Base-by-base conservation (phyloP, 139 green algal genomes). In the Eudorina sp. region DNA sequence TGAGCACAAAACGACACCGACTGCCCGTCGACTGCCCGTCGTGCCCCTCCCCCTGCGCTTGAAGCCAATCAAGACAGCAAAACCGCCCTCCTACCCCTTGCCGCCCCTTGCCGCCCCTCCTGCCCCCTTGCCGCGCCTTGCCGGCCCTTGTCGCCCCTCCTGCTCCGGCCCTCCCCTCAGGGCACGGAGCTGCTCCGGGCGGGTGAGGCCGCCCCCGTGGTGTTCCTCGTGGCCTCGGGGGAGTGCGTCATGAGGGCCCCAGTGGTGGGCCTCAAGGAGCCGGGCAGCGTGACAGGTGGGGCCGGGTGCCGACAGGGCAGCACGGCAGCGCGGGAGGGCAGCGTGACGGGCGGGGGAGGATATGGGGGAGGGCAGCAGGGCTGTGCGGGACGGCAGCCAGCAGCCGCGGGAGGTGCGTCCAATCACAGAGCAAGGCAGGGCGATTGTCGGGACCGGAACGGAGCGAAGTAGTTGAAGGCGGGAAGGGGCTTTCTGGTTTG, bases 161-260 rank as follows among this genome's bases (percentile, higher is more conserved):
- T 48, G 14, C 72, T 41, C 72, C 23, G 0, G 16, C 55, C n/a
- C 21, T 13, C 27, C 14, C 14, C 9, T 0, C 62, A 90, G 86
- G 86, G 86, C 38, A 79, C 81, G 36, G 86, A 90, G 86, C 78
- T 90, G 77, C 78, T 90, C 8, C 77, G 86, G 9, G 62, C 76
- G 2, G 86, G 86, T 25, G 86, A 90, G 86, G 18, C 86, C 0
- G 81, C 75, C 25, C 76, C 75, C 1, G 78, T 60, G 9, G n/a
- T 90, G 66, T 90, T 75, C 69, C 27, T 90, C 38, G 77, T 90
- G 51, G 51, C 69, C 11, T 51, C 64, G 11, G 86, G 86, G 2
- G 62, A 62, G 46, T 80, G 60, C 38, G 53, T 88, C 64, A 85
- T 90, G 77, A 51, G 77, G 11, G 69, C 46, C 46, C 68, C 76